A percentile compares a stretch with the other conserved stretches of the same genome.
These are phyloP conservation scores for Exophiala viscosa DNA, from an alignment of 2,329 filamentous ascomycete genomes.

Conservation along the genomic window DNA sequence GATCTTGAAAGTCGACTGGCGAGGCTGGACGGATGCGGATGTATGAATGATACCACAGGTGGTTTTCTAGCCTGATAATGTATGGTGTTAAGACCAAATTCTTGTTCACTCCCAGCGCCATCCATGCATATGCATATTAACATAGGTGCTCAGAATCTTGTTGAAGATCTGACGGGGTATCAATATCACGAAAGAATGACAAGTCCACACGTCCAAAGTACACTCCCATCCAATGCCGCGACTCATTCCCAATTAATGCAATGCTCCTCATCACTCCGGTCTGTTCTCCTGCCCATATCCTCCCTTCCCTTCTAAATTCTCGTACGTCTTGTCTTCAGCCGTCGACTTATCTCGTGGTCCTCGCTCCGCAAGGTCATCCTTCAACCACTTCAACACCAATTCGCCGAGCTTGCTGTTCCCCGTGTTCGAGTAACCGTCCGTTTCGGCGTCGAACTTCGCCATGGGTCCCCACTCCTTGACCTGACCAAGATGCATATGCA, in stretches of 20 bases:
- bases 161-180: conserved; percentile 28
- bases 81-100: conserved; percentile 4
- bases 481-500: conserved; percentile 87
- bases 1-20: conserved; percentile 31
- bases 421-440: conserved; percentile 29
- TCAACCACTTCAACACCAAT: conserved; percentile 82
- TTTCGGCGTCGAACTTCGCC: conserved; percentile 56
- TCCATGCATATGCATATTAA: conserved; percentile 2
- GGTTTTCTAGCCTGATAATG: neutral
- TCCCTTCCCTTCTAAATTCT: conserved; percentile 55
- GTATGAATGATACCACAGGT: neutral
- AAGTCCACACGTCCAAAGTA: neutral
- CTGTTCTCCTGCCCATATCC: conserved; percentile 60
- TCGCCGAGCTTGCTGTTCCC: conserved; percentile 85
- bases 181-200: conserved; percentile 5
- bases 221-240: too few relatives aligned
- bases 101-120: conserved; percentile 5
- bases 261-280: neutral
- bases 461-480: conserved; percentile 83
- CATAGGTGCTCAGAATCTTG: conserved; percentile 22
- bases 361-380: conserved; percentile 38
- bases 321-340: conserved; percentile 51
- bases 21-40: neutral
- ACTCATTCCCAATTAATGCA: too few relatives aligned
- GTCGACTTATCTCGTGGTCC: conserved; percentile 26